phyloP scores from a whole-genome alignment of 768 basidiomycete genomes.

The Calocybe indica region DNA sequence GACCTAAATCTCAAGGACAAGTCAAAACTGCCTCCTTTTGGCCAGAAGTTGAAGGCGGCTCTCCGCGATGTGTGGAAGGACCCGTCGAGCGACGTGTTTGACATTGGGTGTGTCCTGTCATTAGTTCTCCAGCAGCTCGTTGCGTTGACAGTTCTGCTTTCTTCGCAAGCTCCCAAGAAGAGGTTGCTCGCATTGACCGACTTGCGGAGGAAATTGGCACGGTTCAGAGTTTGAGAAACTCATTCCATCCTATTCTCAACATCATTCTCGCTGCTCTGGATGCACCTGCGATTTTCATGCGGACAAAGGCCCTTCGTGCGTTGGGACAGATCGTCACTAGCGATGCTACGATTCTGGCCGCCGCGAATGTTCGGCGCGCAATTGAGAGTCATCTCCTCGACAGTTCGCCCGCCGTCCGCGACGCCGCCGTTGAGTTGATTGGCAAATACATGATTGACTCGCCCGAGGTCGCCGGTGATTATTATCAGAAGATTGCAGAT shows the following conservation, averaged over 20 bases:
- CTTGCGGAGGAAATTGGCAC: conserved; percentile 74
- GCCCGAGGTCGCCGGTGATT: conserved; percentile 82
- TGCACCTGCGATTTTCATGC: conserved; percentile 83
- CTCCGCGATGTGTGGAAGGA: conserved; percentile 74
- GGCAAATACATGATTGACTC: conserved; percentile 95
- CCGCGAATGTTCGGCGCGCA: conserved; percentile 77
- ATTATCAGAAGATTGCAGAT: conserved; percentile 83
- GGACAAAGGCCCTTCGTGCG: conserved; percentile 89
- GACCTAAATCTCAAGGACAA: conserved; percentile 38
- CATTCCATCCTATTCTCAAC: conserved; percentile 80
- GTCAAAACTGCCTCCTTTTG: conserved; percentile 40
- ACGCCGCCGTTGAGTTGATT: conserved; percentile 94
- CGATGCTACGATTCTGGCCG: conserved; percentile 76
- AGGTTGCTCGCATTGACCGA: conserved; percentile 59
- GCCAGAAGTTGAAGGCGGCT: conserved; percentile 52
- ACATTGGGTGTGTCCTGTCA: conserved; percentile 54
- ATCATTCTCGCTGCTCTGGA: conserved; percentile 77
- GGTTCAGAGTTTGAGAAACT: conserved; percentile 67
- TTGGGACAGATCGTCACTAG: conserved; percentile 86
- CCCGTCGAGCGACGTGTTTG: conserved; percentile 66
- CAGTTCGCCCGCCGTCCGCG: conserved; percentile 89
- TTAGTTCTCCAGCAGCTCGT: not conserved
- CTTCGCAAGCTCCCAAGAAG: conserved; percentile 57
- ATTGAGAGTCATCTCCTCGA: conserved; percentile 91
- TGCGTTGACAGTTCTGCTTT: not conserved